Evolutionary conservation across 768 basidiomycete species (phyloP).

Genomic region (Piloderma croceum): DNA sequence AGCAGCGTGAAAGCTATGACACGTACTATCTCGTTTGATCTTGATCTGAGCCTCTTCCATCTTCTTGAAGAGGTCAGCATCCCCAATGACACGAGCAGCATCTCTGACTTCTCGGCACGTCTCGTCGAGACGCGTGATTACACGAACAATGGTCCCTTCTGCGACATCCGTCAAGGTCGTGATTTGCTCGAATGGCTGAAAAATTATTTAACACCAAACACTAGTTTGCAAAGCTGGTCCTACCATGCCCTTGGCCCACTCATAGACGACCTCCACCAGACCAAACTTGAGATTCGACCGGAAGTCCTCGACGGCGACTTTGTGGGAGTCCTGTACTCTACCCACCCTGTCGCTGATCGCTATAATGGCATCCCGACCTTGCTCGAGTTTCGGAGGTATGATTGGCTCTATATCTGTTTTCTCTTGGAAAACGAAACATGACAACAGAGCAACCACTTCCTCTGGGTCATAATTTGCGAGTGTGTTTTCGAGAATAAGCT

Average conservation of each 20-base stretch:
- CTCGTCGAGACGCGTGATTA: conserved; percentile 93
- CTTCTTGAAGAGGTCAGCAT: conserved; percentile 92
- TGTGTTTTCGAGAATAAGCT: conserved; percentile 94
- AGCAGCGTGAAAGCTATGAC: background rate
- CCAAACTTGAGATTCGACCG: conserved; percentile 82
- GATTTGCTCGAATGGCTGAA: conserved; percentile 92
- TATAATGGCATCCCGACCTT: conserved; percentile 74
- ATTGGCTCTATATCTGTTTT: conserved; percentile 88
- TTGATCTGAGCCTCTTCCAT: conserved; percentile 94
- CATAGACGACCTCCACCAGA: conserved; percentile 93
- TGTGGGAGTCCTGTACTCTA: conserved; percentile 71
- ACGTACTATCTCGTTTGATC: conserved; percentile 95
- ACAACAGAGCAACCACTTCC: conserved; percentile 93
- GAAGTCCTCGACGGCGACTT: conserved; percentile 75
- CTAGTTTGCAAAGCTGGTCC: too few relatives aligned
- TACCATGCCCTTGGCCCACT: conserved; percentile 99
- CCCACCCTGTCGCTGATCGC: conserved; percentile 75
- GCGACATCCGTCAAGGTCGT: conserved; percentile 88
- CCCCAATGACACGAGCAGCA: conserved; percentile 95
- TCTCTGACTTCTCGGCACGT: conserved; percentile 96
- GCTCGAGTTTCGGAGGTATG: conserved; percentile 72
- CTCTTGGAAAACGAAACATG: conserved; percentile 97
- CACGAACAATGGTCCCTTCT: conserved; percentile 95
- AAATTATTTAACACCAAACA: too few relatives aligned
- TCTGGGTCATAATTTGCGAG: conserved; percentile 87